A percentile compares a stretch with the other conserved stretches of the same genome.
phyloP scores from a whole-genome alignment of 139 green algal species.

The Nannochloris sp. region DNA sequence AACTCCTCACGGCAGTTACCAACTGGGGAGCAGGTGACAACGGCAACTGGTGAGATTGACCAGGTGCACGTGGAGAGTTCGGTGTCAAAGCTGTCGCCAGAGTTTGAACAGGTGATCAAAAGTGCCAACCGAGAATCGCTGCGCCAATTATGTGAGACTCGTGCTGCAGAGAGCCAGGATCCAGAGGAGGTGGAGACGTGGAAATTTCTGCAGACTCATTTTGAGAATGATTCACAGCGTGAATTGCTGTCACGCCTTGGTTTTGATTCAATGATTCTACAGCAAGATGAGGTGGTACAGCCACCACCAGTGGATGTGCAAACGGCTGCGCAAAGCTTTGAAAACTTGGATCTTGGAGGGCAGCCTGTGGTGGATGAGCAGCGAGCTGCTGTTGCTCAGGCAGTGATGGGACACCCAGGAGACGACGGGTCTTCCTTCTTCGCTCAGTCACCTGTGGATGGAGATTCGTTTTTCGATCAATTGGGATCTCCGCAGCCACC shows the following conservation, averaged over 20 bases:
- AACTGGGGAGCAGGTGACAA: conserved; percentile 19
- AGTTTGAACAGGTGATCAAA: conserved; percentile 69
- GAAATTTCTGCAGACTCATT: conserved; percentile 85
- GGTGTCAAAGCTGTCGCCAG: conserved; percentile 20
- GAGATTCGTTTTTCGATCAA: conserved; percentile 10
- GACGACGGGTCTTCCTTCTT: conserved; percentile 43
- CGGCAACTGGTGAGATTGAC: conserved; percentile 14
- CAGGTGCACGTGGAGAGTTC: conserved; percentile 46
- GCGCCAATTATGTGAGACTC: conserved; percentile 56
- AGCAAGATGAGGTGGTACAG: conserved; percentile 11
- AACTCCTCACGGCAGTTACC: conserved; percentile 40
- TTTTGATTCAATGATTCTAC: conserved; percentile 57
- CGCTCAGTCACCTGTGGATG: conserved; percentile 12
- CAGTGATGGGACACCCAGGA: neutral
- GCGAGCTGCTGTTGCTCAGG: neutral
- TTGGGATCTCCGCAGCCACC: neutral
- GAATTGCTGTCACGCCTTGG: conserved; percentile 76
- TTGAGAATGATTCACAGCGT: conserved; percentile 70
- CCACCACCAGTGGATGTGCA: too few species aligned
- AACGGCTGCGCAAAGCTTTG: conserved; percentile 7
- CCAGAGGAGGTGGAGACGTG: conserved; percentile 83
- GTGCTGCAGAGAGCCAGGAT: conserved; percentile 1
- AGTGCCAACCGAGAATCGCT: conserved; percentile 56
- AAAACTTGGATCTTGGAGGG: conserved; percentile 12
- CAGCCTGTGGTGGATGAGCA: neutral